Conservation (phyloP, 78 protist species). For the Emiliania huxleyi region DNA sequence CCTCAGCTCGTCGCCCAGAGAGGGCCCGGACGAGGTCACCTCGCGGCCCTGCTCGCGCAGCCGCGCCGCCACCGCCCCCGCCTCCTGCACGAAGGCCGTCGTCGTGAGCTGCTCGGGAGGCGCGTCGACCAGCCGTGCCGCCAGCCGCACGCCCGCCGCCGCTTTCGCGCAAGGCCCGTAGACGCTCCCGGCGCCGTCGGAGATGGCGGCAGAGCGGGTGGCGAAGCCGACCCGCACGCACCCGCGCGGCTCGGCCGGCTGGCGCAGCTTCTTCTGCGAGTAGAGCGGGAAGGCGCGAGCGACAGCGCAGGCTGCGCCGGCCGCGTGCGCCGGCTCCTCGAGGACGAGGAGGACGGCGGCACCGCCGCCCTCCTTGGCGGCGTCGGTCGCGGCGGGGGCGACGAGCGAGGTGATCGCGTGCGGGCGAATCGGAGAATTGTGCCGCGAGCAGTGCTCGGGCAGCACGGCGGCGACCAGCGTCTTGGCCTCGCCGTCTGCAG, state of each 20-base stretch:
- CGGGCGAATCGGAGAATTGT: neutral
- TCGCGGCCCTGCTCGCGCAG: neutral
- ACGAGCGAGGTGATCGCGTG: neutral
- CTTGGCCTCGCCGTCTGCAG: too few relatives aligned
- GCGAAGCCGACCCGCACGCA: neutral
- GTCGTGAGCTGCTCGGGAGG: neutral
- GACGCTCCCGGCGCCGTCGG: too few relatives aligned
- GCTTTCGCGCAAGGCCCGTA: neutral
- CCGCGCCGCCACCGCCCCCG: neutral
- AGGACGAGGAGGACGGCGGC: neutral
- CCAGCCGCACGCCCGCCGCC: neutral
- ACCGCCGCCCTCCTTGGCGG: neutral
- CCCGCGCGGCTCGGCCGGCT: neutral
- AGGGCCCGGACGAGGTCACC: neutral
- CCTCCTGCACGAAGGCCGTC: neutral
- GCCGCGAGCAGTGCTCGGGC: neutral
- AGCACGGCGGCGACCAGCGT: neutral
- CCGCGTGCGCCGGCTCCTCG: neutral
- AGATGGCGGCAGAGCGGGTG: neutral
- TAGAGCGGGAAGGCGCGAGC: neutral
- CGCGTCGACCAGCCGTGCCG: neutral
- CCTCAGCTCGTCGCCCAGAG: constrained; percentile 19
- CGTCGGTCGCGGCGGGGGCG: neutral
- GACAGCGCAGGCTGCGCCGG: neutral
- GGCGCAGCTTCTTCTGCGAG: neutral